Base-by-base conservation (phyloP, 2,329 filamentous ascomycete genomes). In the Penicillium sumatraense region DNA sequence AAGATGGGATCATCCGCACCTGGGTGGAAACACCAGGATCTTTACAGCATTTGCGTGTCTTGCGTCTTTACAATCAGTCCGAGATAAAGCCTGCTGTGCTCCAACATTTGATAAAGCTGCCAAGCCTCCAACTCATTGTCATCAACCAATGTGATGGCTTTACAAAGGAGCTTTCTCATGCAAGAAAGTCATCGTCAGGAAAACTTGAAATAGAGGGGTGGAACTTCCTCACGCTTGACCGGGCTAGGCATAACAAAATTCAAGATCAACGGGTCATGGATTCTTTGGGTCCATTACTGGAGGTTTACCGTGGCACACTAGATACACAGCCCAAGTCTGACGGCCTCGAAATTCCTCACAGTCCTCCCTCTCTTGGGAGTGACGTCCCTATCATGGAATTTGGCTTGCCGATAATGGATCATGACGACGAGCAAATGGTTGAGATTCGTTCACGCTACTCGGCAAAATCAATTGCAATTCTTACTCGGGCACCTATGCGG, bases 1-100 rank as follows among this genome's bases (percentile, higher is more conserved):
- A 69, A 49, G 73, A 78, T 56, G 69, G 77, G 4, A 64, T 78
- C 20, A 53, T 79, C 20, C 70, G 72, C 51, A 70, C 70, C 13
- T 80, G 77, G 77, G 61, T 72, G 21, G 52, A 61, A 26, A 57
- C 60, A 3, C 57, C 67, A 7, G 60, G 61, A 9, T 71, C 71
- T 5, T 75, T 79, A 52, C 64, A 67, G 40, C 67, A 77, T 48
- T 65, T 80, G 3, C 69, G 72, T 3, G 60, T 75, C 20, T 51
- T 80, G 27, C 61, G 72, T 38, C 56, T 79, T 36, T 63, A 63
- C 21, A 54, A 67, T 33, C 75, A 78, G 48, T 50, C 57, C 6
- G 53, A 68, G 4, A 26, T 78, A 2, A 72, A 70, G 3, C 42
- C 54, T 14, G 61, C 67, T 16, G 53, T 70, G 3, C 69, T 79